Evolutionary conservation across 1,284 basidiomycete genomes (phyloP), one percentile per base, ranked within the genome.

Genomic region (Heterobasidion irregulare): DNA sequence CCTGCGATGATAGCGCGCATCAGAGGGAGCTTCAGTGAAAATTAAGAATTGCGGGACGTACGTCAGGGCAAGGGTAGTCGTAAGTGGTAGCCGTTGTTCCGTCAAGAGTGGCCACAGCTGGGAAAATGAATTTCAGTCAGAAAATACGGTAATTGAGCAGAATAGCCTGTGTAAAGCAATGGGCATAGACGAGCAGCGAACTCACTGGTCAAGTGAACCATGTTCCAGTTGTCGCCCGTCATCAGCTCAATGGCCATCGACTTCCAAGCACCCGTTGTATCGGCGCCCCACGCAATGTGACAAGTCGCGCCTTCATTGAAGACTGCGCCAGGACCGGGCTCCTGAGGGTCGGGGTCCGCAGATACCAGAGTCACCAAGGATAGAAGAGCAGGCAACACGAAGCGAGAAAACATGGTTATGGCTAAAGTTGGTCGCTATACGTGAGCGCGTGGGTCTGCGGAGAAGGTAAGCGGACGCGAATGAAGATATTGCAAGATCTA

Each of bases 161-260:
- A 26, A 1, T 5, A 26, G 26, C 26, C 26, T 2, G 1, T 26
- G 38, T n/a, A 6, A 41, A 5, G 1, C 38, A n/a, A 41, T 41
- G 38, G n/a, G 6, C 38, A 41, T 41, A 5, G 26, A 8, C 45
- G n/a, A 19, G 8, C 48, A n/a, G 12, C 52, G 55, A 9, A 75
- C 82, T 57, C 60, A 89, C 88, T 80, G 3, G 79, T 80, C 55
- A 92, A 64, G 62, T 78, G 78, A 52, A 82, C 68, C 89, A 94
- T 94, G 50, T 75, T 61, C 41, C 75, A 68, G 70, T 94, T 93
- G 62, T 75, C 67, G 6, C 91, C 91, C 0, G 86, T 85, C 87
- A 90, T 92, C 61, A 94, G 78, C 68, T 90, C 75, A 56, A 92
- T 85, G 56, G 74, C 70, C 80, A 84, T 87, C 55, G 68, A 66